Base-by-base conservation (phyloP, 2,329 filamentous ascomycete genomes). In the Pleomassaria siparia region DNA sequence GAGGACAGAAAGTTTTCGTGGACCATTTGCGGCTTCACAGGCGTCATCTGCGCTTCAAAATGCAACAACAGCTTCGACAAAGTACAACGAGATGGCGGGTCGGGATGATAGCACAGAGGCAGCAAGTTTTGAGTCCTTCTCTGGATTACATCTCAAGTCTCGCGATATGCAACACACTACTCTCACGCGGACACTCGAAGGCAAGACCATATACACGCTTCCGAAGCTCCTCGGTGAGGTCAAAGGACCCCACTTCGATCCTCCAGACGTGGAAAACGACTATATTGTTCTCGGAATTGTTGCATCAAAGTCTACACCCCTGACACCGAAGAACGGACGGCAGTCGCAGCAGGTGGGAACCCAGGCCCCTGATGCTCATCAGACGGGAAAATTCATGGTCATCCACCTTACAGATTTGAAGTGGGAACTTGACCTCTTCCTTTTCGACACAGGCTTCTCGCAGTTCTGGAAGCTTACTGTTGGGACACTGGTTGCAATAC, bases 401-500 rank as follows among this genome's bases (percentile, higher is more conserved):
- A 76, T 99, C 52, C 89, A 84, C 2, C 78, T 99, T 2, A 90
- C 89, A 0, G 92, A 99, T 69, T 76, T 99, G 10, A 87, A 90
- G 60, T 96, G 86, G 83, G 90, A 96, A 59, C 71, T 99, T 11
- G 91, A 97, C 55, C 80, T 97, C 33, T 97, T 91, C 60, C 81
- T 99, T 12, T 99, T 99, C 72, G 88, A 89, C 60, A 85, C 87
- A 0, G 95, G 90, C 6, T 96, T 97, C 61, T 86, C 89, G 13
- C 85, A 88, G 45, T 99, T 94, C 74, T 97, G 92, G 87, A 95
- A 95, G 66, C 76, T 97, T n/a, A 85, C 85, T 0, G 82, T 89
- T 2, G 94, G 94, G n/a, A 96, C 91, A 0, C 81, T 97, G 1
- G 78, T 99, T 46, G 94, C 92, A 4, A 88, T 99, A 21, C 78